A percentile compares a stretch with the other conserved stretches of the same genome.
Conservation (phyloP, 2,329 filamentous ascomycete genomes). For the Rhynchosporium agropyri region DNA sequence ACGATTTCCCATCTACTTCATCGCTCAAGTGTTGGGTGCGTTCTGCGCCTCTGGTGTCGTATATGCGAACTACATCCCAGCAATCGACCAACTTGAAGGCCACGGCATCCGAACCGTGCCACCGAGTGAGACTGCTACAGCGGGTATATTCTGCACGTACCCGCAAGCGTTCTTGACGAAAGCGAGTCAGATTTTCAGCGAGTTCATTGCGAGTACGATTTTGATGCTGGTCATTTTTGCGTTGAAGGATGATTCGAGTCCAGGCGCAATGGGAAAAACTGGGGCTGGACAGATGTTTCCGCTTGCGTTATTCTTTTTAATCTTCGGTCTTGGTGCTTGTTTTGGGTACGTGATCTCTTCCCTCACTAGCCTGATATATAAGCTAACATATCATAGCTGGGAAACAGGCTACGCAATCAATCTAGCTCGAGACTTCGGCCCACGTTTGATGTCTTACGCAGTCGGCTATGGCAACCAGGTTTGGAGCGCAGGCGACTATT, state of each 20-base stretch:
- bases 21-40: conserved; percentile 68
- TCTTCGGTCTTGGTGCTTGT: conserved; percentile 72
- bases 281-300: conserved; percentile 55
- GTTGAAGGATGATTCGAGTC: conserved; percentile 58
- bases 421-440: conserved; percentile 71
- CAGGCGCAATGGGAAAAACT: conserved; percentile 41
- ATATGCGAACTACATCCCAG: conserved; percentile 65
- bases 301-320: conserved; percentile 68
- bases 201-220: conserved; percentile 68
- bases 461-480: conserved; percentile 69
- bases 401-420: conserved; percentile 79
- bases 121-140: conserved; percentile 60
- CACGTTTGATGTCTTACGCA: conserved; percentile 66
- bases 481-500: conserved; percentile 68
- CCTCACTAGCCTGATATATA: neutral
- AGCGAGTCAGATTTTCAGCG: conserved; percentile 70
- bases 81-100: conserved; percentile 67
- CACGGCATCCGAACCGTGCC: conserved; percentile 64
- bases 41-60: conserved; percentile 63
- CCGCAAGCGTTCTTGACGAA: conserved; percentile 67
- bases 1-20: conserved; percentile 67
- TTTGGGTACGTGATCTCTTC: conserved; percentile 49
- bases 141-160: conserved; percentile 74
- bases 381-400: conserved; percentile 47
- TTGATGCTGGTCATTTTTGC: conserved; percentile 75